These are phyloP conservation scores for Fusarium sp. DNA, from an alignment of 2,329 filamentous ascomycete genomes.

Conservation along the genomic window DNA sequence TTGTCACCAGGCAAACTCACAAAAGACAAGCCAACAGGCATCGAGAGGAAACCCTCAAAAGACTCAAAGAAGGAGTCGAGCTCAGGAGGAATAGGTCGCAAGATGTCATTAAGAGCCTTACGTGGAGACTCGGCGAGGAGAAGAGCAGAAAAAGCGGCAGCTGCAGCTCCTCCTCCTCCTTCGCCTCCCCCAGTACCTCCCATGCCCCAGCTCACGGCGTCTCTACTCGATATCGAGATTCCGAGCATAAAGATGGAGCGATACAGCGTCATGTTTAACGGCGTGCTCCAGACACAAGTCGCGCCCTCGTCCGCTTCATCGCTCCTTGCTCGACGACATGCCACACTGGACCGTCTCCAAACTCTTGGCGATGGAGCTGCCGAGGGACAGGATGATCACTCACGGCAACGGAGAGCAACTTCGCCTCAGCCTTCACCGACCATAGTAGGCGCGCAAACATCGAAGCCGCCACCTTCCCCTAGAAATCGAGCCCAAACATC, in stretches of 20 bases:
- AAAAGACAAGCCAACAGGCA: constrained; percentile 20
- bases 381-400: constrained; percentile 51
- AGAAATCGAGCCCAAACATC: constrained; percentile 67
- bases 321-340: constrained; percentile 69
- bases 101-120: constrained; percentile 42
- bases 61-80: constrained; percentile 37
- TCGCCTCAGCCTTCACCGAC: constrained; percentile 61
- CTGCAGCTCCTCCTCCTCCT: constrained; percentile 32
- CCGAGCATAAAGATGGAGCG: constrained; percentile 85
- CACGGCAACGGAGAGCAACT: constrained; percentile 58
- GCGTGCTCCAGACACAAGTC: constrained; percentile 68
- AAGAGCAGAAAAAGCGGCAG: constrained; percentile 32
- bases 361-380: constrained; percentile 61
- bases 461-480: constrained; percentile 50
- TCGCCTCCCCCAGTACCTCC: constrained; percentile 32
- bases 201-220: constrained; percentile 31
- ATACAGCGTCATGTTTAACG: constrained; percentile 94
- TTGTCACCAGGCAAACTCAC: constrained; percentile 24
- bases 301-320: constrained; percentile 44
- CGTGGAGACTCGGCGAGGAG: constrained; percentile 40
- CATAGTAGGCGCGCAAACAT: constrained; percentile 46
- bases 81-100: constrained; percentile 43
- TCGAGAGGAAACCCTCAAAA: constrained; percentile 30
- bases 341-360: constrained; percentile 68
- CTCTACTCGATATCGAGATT: constrained; percentile 80